Conservation (phyloP, 2,329 filamentous ascomycete genomes). For the Cercospora sojina region DNA sequence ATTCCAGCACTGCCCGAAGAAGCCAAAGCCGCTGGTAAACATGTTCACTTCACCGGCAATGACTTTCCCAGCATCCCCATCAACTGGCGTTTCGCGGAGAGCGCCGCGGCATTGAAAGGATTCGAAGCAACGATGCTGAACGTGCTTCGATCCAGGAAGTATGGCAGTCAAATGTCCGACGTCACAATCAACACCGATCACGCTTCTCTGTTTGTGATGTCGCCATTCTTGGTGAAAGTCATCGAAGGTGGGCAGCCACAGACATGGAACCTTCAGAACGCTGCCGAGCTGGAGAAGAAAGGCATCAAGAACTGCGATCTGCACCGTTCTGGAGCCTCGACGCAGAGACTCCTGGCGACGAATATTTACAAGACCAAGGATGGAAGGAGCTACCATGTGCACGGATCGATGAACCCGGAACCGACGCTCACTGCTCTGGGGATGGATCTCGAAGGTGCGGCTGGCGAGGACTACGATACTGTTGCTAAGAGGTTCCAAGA, state of each 20-base stretch:
- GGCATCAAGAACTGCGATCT: constrained; percentile 24
- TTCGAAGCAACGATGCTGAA: constrained; percentile 28
- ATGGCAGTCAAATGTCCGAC: constrained; percentile 18
- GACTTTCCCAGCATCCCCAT: constrained; percentile 51
- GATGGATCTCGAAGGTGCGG: constrained; percentile 35
- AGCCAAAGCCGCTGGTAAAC: constrained; percentile 41
- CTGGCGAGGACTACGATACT: constrained; percentile 41
- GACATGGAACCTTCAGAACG: not conserved
- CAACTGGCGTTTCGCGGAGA: constrained; percentile 59
- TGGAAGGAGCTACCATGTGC: constrained; percentile 49
- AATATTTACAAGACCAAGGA: constrained; percentile 53
- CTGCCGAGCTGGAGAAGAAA: constrained; percentile 4
- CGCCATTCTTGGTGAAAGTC: constrained; percentile 20
- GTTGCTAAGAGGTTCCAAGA: constrained; percentile 44
- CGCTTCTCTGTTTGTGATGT: constrained; percentile 30
- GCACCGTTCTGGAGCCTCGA: constrained; percentile 14
- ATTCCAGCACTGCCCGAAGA: constrained; percentile 42
- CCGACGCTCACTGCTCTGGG: constrained; percentile 41
- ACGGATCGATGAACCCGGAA: constrained; percentile 50
- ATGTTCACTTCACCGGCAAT: constrained; percentile 44
- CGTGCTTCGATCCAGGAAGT: constrained; percentile 23
- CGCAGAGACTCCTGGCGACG: constrained; percentile 35
- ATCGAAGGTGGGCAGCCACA: constrained; percentile 9
- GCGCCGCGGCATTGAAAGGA: constrained; percentile 41
- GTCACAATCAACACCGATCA: constrained; percentile 27